phyloP scores from a whole-genome alignment of 805 yeast genomes.

The Yamadazyma sp. region DNA sequence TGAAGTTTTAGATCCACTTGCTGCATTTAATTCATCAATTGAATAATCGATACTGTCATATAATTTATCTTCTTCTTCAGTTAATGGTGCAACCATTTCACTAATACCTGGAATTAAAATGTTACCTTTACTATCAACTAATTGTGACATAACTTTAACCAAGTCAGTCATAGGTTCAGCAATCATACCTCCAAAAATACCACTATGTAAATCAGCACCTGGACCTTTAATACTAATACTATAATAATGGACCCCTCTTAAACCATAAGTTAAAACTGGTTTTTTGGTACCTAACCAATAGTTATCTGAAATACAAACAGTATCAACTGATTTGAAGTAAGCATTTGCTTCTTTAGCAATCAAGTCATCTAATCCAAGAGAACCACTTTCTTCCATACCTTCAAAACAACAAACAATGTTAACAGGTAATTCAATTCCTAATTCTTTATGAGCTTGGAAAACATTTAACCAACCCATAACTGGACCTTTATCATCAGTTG shows the following conservation, averaged over 20 bases:
- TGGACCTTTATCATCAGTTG: conserved; percentile 98
- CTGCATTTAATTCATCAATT: conserved; percentile 78
- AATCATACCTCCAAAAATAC: conserved; percentile 94
- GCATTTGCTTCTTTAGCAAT: conserved; percentile 72
- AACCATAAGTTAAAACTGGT: conserved; percentile 96
- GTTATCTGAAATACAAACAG: conserved; percentile 94
- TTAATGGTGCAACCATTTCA: conserved; percentile 94
- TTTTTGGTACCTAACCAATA: conserved; percentile 98
- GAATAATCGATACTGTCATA: conserved; percentile 86
- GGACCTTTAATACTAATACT: conserved; percentile 84
- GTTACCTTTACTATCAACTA: conserved; percentile 80
- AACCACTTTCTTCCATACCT: conserved; percentile 99
- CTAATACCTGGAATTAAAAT: conserved; percentile 83
- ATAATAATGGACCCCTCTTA: conserved; percentile 95
- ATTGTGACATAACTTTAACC: conserved; percentile 66
- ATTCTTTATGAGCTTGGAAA: conserved; percentile 82
- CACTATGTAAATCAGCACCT: conserved; percentile 95
- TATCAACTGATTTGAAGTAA: conserved; percentile 86
- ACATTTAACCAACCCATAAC: conserved; percentile 95
- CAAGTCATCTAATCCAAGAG: conserved; percentile 82
- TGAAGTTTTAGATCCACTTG: conserved; percentile 84
- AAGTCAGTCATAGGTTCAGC: conserved; percentile 98
- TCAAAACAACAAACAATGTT: conserved; percentile 91
- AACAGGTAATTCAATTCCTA: conserved; percentile 87
- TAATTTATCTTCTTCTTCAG: conserved; percentile 70